Conservation (phyloP, 768 basidiomycete species). For the Kwoniella shandongensis region DNA sequence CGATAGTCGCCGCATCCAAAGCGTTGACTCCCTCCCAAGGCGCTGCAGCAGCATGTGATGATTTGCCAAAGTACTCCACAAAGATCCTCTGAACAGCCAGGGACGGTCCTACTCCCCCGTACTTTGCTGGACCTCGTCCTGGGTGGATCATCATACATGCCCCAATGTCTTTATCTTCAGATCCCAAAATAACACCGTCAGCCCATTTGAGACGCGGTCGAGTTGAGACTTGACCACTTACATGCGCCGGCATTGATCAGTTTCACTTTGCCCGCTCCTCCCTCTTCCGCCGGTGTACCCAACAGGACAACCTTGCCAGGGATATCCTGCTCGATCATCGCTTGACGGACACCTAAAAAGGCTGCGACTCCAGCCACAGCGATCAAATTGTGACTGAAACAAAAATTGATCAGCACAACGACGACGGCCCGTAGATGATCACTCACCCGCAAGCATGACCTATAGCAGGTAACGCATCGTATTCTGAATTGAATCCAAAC, state of each 20-base stretch:
- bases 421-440: no score
- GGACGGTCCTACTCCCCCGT: slow-evolving; percentile 12
- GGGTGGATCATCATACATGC: slow-evolving; percentile 43
- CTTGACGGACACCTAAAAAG: slow-evolving; percentile 21
- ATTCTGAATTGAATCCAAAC: slow-evolving; percentile 32
- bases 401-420: no score
- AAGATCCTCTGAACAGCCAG: slow-evolving; percentile 18
- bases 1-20: slow-evolving; percentile 75
- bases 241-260: slow-evolving; percentile 33
- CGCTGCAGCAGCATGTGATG: slow-evolving; percentile 32
- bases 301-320: slow-evolving; percentile 32
- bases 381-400: slow-evolving; percentile 36
- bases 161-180: slow-evolving; percentile 30
- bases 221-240: neutral
- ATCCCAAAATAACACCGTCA: neutral
- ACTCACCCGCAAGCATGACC: slow-evolving; percentile 31
- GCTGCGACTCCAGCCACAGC: slow-evolving; percentile 32
- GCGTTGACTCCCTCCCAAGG: slow-evolving; percentile 33
- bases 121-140: neutral
- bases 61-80: slow-evolving; percentile 30
- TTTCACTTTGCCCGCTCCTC: slow-evolving; percentile 32
- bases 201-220: neutral
- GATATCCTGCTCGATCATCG: slow-evolving; percentile 31
- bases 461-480: slow-evolving; percentile 35
- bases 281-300: slow-evolving; percentile 42